Conservation (phyloP, 352 stramenopile species). For the Phytopythium aichiense region DNA sequence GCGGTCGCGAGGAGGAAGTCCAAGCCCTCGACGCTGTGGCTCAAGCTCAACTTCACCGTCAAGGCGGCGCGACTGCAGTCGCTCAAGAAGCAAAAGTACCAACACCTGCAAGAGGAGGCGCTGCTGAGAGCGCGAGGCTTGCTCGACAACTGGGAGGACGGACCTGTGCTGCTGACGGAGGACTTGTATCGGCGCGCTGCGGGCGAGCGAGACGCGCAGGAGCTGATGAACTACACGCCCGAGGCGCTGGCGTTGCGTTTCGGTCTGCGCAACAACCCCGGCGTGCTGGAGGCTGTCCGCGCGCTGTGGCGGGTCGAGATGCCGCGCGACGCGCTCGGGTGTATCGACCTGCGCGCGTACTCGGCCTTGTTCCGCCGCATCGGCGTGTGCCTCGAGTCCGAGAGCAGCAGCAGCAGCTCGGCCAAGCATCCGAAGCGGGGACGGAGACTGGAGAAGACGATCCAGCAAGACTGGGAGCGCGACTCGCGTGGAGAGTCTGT, state of each 20-base stretch:
- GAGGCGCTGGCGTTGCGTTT: constrained; percentile 62
- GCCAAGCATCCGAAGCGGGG: constrained; percentile 16
- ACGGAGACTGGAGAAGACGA: constrained; percentile 33
- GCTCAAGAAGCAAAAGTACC: constrained; percentile 69
- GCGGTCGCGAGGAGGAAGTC: neutral
- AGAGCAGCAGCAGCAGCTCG: constrained; percentile 9
- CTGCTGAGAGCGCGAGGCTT: constrained; percentile 51
- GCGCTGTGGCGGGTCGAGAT: constrained; percentile 61
- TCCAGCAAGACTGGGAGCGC: constrained; percentile 60
- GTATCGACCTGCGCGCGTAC: constrained; percentile 56
- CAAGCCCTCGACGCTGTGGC: constrained; percentile 27
- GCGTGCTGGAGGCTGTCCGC: constrained; percentile 38
- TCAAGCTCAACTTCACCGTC: constrained; percentile 76
- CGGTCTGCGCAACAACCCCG: constrained; percentile 53
- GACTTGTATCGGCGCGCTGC: constrained; percentile 51
- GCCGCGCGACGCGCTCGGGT: constrained; percentile 46
- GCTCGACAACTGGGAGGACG: constrained; percentile 67
- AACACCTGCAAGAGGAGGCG: constrained; percentile 66
- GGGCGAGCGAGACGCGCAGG: constrained; percentile 37
- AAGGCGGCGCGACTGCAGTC: constrained; percentile 55
- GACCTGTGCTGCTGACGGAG: constrained; percentile 49
- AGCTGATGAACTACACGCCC: constrained; percentile 66
- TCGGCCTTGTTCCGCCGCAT: constrained; percentile 52
- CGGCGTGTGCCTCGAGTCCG: constrained; percentile 43
- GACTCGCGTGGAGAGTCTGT: constrained; percentile 46